Evolutionary conservation across 345 rosid genomes (phyloP), one percentile per base, ranked within the genome.

Genomic region (Aquilaria yunnanensis): DNA sequence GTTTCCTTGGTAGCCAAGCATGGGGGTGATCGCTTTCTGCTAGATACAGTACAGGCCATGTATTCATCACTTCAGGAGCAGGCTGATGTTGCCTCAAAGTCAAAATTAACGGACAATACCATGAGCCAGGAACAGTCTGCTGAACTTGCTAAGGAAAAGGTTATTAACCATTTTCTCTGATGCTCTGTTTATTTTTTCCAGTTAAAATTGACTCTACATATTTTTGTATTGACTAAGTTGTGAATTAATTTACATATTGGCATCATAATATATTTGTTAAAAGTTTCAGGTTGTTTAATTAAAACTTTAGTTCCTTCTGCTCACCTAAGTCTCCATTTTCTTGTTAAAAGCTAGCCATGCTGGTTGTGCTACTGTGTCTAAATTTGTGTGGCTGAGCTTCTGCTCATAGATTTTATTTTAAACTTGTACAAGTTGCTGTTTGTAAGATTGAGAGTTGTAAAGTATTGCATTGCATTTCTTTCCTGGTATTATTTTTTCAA

Each of bases 61-160:
- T 82, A 83, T 66, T 53, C 78, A 33, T 69, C 88, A 63, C 70
- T 94, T 58, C 94, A 88, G 75, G 97, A 90, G 71, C 77, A 83
- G 37, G 89, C 75, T 56, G 81, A 75, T 50, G 41, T 80, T 59
- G 57, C 74, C 67, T 72, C 73, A 16, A 79, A 84, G 63, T 74
- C 85, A 54, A 94, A 85, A 80, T 50, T 53, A 32, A 47, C 81
- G 8, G 64, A 37, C 45, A 78, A 68, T 50, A 61, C 75, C 59
- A 70, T 78, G 66, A 80, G 68, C 65, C 80, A 9, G 75, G 89
- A 80, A 66, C 74, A 72, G 52, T 74, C 69, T 32, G 99, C 99
- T 54, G 97, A 90, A 71, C 79, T 75, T 65, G 91, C 96, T 47
- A 94, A 94, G 83, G 99, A 90, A 69, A 94, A 86, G 96, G 99